These are phyloP conservation scores for Boechera stricta DNA, from an alignment of 345 rosid species.

Conservation along the genomic window DNA sequence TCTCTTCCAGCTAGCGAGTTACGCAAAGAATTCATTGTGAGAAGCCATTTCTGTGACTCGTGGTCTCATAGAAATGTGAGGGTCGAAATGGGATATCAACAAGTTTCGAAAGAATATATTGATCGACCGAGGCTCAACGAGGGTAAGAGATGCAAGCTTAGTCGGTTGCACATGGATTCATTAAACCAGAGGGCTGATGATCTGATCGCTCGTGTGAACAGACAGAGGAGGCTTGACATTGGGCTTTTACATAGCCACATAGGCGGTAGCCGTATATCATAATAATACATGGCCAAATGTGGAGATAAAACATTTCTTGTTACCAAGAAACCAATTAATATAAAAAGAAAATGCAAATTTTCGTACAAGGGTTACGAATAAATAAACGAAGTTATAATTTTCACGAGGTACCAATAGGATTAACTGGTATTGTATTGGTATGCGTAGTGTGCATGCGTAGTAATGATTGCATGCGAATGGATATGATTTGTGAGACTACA, in stretches of 20 bases:
- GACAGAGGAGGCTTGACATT: slow-evolving; percentile 61
- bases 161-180: slow-evolving; percentile 51
- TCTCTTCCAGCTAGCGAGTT: slow-evolving; percentile 37
- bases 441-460: too few species aligned
- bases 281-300: neutral
- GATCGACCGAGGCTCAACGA: neutral
- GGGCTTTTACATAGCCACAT: slow-evolving; percentile 16
- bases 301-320: neutral
- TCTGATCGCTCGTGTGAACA: slow-evolving; percentile 68
- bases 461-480: too few species aligned
- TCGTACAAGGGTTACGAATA: neutral
- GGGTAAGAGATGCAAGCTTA: slow-evolving; percentile 27
- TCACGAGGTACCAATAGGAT: neutral
- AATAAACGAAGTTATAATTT: neutral
- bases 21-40: slow-evolving; percentile 49
- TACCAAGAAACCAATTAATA: neutral
- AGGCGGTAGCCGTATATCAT: neutral
- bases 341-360: neutral
- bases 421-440: too few species aligned
- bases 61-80: slow-evolving; percentile 19
- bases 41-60: slow-evolving; percentile 35
- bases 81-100: slow-evolving; percentile 10
- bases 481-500: neutral
- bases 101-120: neutral
- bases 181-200: slow-evolving; percentile 72